These are phyloP conservation scores for Sarcodon sp. DNA, from an alignment of 768 basidiomycete species.

Conservation along the genomic window DNA sequence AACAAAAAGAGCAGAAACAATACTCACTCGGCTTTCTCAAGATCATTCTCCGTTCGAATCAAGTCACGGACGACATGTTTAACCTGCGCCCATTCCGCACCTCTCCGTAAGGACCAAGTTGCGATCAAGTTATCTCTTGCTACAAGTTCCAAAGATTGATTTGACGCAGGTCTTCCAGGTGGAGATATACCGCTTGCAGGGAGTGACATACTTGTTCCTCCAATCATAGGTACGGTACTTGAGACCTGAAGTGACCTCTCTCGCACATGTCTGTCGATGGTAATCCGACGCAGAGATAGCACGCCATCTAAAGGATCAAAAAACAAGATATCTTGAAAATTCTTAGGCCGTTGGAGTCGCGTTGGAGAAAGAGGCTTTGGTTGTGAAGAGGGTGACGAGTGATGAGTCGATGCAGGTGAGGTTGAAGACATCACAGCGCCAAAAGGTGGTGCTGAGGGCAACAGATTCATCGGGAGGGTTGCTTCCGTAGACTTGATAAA, in stretches of 20 bases:
- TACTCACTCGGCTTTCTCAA: constrained; percentile 22
- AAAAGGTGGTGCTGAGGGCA: constrained; percentile 16
- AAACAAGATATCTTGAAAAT: constrained; percentile 54
- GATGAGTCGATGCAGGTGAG: constrained; percentile 9
- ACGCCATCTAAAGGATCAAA: constrained; percentile 50
- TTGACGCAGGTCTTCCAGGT: constrained; percentile 18
- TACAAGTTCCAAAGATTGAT: constrained; percentile 20
- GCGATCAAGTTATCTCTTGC: constrained; percentile 34
- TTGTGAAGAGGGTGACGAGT: constrained; percentile 13
- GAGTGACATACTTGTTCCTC: constrained; percentile 49
- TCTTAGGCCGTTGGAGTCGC: constrained; percentile 20
- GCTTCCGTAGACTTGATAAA: constrained; percentile 30
- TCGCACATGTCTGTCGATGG: constrained; percentile 24
- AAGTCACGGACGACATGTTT: constrained; percentile 17
- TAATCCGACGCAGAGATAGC: constrained; percentile 42
- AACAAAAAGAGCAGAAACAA: not conserved
- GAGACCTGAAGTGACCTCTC: constrained; percentile 11
- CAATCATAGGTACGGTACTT: constrained; percentile 16
- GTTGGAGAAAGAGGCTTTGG: constrained; percentile 15
- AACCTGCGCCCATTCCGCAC: constrained; percentile 40
- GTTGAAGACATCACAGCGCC: constrained; percentile 16
- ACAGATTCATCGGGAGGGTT: constrained; percentile 25
- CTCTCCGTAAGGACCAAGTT: constrained; percentile 50
- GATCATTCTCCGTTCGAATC: constrained; percentile 1
- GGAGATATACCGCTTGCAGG: constrained; percentile 29